phyloP scores from a whole-genome alignment of 306 rosid genomes.

The Gleditsia sinensis region DNA sequence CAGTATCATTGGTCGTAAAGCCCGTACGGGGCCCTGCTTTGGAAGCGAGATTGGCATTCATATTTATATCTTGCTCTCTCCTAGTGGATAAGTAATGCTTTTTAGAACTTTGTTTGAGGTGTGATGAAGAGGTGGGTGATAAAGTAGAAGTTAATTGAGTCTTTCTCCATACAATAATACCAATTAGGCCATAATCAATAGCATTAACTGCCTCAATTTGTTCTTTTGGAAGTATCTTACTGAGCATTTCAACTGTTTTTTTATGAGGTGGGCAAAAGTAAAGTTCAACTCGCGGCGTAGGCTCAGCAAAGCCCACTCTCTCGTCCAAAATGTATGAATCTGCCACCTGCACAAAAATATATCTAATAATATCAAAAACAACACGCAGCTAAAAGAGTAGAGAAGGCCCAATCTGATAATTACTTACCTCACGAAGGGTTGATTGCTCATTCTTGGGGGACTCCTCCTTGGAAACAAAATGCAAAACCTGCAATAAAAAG shows the following conservation, averaged over 20 bases:
- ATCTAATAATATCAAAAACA: not conserved
- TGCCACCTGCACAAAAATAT: conserved; percentile 54
- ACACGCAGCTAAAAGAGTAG: not conserved
- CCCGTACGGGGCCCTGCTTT: conserved; percentile 38
- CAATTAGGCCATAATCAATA: conserved; percentile 90
- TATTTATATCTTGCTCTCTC: conserved; percentile 63
- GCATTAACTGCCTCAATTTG: conserved; percentile 72
- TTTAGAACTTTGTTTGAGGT: conserved; percentile 73
- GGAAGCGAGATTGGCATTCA: conserved; percentile 42
- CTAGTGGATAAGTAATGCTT: conserved; percentile 63
- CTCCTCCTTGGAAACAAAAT: conserved; percentile 61
- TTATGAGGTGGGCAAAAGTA: conserved; percentile 89
- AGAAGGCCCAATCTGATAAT: not conserved
- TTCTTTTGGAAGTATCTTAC: conserved; percentile 72
- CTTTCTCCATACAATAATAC: conserved; percentile 97
- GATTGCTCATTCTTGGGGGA: conserved; percentile 50
- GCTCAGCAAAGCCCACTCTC: conserved; percentile 94
- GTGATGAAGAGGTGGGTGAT: conserved; percentile 77
- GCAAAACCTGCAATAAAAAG: conserved; percentile 60
- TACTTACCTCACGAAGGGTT: conserved; percentile 72
- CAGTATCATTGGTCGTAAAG: conserved; percentile 15
- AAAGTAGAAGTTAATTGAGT: conserved; percentile 57
- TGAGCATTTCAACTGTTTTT: conserved; percentile 75
- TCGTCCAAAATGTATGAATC: conserved; percentile 75
- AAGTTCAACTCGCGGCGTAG: conserved; percentile 75